phyloP scores from a whole-genome alignment of 2,329 filamentous ascomycete genomes.

The Trichoderma sp. region DNA sequence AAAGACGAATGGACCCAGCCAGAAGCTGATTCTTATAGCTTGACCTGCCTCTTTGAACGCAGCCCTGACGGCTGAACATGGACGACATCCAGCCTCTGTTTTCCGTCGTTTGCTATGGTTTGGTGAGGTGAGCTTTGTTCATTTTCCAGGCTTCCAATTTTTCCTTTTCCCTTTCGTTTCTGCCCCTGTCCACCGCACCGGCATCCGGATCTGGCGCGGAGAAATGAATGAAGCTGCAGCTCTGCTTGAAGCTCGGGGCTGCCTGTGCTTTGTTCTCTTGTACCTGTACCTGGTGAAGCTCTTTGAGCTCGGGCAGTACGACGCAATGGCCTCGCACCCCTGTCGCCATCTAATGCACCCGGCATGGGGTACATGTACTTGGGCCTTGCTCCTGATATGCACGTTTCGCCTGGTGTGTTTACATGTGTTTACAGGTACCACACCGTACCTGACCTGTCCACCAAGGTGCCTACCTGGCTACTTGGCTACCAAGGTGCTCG shows the following conservation, averaged over 20 bases:
- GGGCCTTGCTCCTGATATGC: background rate
- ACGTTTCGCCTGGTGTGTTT: background rate
- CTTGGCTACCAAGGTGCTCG: background rate
- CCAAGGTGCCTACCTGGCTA: background rate
- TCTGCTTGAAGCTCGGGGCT: background rate
- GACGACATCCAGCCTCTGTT: background rate
- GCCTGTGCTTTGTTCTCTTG: background rate
- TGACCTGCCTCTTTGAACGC: background rate
- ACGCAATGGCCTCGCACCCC: background rate
- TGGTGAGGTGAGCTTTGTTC: background rate
- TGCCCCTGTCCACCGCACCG: constrained; percentile 4
- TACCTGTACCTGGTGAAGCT: background rate
- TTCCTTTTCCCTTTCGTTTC: background rate
- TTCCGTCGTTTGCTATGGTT: background rate
- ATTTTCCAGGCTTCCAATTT: background rate
- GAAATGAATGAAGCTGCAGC: background rate
- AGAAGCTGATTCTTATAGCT: background rate
- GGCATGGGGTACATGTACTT: background rate
- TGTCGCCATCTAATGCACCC: background rate
- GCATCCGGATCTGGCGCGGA: background rate
- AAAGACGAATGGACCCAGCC: background rate
- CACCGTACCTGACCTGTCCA: background rate
- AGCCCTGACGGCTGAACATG: background rate
- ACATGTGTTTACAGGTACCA: background rate
- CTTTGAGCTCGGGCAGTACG: background rate